Conservation (phyloP, 768 basidiomycete genomes). For the Russula dissimulans region DNA sequence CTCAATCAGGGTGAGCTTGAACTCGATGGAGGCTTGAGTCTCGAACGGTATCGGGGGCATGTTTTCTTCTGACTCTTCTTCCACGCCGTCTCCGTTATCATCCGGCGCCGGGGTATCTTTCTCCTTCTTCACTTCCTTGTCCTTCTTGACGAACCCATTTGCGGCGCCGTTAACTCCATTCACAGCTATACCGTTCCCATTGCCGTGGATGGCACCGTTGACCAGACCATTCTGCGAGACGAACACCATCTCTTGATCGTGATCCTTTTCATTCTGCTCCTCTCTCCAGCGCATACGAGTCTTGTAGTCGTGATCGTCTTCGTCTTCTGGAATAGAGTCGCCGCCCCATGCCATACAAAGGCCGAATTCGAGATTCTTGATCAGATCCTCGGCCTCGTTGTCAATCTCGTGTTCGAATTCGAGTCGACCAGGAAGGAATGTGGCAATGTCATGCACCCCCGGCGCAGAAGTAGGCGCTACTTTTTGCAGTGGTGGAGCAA, state of each 20-base stretch:
- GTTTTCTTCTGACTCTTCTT: slow-evolving; percentile 53
- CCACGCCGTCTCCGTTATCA: slow-evolving; percentile 40
- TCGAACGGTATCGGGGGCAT: slow-evolving; percentile 73
- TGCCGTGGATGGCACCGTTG: slow-evolving; percentile 28
- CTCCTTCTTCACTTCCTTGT: slow-evolving; percentile 35
- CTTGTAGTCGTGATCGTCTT: slow-evolving; percentile 65
- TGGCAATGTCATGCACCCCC: slow-evolving; percentile 83
- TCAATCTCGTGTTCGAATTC: slow-evolving; percentile 98
- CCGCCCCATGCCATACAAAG: slow-evolving; percentile 81
- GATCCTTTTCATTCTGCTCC: slow-evolving; percentile 28
- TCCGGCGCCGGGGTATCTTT: slow-evolving; percentile 18
- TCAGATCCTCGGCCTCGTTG: slow-evolving; percentile 91
- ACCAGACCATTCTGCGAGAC: slow-evolving; percentile 13
- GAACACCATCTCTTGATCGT: slow-evolving; percentile 22
- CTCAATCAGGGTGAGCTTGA: slow-evolving; percentile 84
- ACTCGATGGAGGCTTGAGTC: slow-evolving; percentile 69
- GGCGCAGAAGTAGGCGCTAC: slow-evolving; percentile 81
- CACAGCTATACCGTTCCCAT: slow-evolving; percentile 23
- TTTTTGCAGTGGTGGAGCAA: slow-evolving; percentile 50
- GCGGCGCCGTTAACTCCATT: slow-evolving; percentile 31
- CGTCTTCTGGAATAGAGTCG: slow-evolving; percentile 69
- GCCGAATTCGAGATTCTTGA: slow-evolving; percentile 95
- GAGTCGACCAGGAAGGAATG: slow-evolving; percentile 91
- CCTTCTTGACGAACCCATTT: slow-evolving; percentile 29
- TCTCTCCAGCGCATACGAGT: slow-evolving; percentile 36